A percentile compares a stretch with the other conserved stretches of the same genome.
phyloP scores from a whole-genome alignment of 306 rosid genomes.

The Lathyrus oleraceus region DNA sequence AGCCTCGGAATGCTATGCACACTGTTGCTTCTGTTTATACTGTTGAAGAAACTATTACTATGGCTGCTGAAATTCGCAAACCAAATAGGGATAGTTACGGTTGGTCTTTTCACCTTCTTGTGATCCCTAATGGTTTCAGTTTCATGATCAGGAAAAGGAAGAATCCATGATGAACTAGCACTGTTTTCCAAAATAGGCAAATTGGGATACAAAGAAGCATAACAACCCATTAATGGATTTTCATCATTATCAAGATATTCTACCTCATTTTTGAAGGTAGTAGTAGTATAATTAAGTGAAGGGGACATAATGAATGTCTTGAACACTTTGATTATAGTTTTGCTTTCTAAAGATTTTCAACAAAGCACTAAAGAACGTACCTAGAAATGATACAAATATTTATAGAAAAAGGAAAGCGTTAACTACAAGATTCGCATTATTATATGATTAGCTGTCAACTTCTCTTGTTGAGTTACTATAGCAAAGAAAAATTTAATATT shows the following conservation, averaged over 20 bases:
- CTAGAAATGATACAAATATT: constrained; percentile 16
- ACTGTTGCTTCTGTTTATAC: constrained; percentile 36
- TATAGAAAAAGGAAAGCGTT: constrained; percentile 1
- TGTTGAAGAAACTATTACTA: constrained; percentile 28
- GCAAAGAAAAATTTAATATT: neutral
- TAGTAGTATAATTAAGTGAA: constrained; percentile 12
- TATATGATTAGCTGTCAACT: neutral
- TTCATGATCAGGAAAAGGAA: constrained; percentile 38
- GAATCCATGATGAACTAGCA: constrained; percentile 3
- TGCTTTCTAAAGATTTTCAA: constrained; percentile 47
- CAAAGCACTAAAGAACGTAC: constrained; percentile 39
- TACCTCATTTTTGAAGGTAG: constrained; percentile 30
- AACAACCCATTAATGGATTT: constrained; percentile 31
- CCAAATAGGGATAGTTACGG: constrained; percentile 23
- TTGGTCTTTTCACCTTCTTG: constrained; percentile 48
- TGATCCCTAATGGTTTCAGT: constrained; percentile 43
- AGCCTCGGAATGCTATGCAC: constrained; percentile 43
- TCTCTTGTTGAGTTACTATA: constrained; percentile 20
- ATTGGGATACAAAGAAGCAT: constrained; percentile 21
- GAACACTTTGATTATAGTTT: neutral
- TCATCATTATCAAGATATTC: constrained; percentile 18
- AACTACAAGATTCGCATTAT: neutral
- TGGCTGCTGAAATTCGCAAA: constrained; percentile 21
- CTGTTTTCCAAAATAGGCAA: constrained; percentile 28
- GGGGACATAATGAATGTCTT: constrained; percentile 35